These are phyloP conservation scores for Aspergillus proliferans DNA, from an alignment of 2,329 filamentous ascomycete species.

Conservation along the genomic window DNA sequence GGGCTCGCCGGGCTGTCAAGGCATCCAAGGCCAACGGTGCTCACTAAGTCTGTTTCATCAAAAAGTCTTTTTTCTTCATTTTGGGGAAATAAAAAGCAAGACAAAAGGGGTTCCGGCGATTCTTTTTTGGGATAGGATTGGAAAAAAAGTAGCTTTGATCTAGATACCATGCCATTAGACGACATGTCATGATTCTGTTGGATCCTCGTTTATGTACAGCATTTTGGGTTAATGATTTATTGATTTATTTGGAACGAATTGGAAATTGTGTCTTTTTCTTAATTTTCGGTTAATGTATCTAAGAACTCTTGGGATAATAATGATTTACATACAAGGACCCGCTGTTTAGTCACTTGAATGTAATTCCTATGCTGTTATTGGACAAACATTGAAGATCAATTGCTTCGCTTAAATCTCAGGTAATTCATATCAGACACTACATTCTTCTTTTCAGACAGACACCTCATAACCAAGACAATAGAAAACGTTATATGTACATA, in stretches of 20 bases:
- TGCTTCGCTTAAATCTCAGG: neutral
- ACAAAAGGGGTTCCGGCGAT: neutral
- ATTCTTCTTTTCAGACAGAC: neutral
- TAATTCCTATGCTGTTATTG: neutral
- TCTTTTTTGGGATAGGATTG: neutral
- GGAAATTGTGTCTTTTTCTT: too few species aligned
- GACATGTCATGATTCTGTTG: neutral
- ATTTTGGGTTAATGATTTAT: neutral
- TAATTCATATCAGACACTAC: neutral
- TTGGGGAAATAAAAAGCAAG: neutral
- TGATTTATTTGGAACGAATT: neutral
- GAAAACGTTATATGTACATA: conserved; percentile 20
- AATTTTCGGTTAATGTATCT: too few species aligned
- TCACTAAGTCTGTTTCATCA: conserved; percentile 12
- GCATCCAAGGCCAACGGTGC: conserved; percentile 24
- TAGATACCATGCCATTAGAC: conserved; percentile 15
- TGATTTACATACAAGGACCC: too few species aligned
- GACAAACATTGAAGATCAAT: neutral
- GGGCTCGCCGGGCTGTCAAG: conserved; percentile 57
- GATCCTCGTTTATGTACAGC: neutral
- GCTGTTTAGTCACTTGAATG: too few species aligned
- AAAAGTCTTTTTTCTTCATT: conserved; percentile 5
- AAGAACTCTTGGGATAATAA: too few species aligned
- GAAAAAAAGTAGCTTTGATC: conserved; percentile 1
- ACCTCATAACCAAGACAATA: neutral